Evolutionary conservation across 202 grass and related monocot genomes (phyloP), one percentile per base, ranked within the genome.

Genomic region (Alloteropsis angusta): DNA sequence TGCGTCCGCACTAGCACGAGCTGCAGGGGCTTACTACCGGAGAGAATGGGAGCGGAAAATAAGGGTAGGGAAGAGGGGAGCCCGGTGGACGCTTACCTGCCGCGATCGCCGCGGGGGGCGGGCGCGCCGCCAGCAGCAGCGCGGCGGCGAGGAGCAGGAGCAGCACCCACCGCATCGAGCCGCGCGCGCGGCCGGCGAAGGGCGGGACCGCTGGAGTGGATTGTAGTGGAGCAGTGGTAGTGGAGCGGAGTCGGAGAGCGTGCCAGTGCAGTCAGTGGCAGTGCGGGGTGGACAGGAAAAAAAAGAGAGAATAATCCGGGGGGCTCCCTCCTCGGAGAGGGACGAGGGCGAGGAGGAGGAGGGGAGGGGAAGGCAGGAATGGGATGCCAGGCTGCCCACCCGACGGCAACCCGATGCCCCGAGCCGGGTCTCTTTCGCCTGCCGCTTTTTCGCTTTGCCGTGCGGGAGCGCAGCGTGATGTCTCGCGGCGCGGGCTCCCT

Each of bases 61-160:
- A 3, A 55, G 0, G 16, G 14, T 6, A 49, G 6, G 58, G n/a
- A 35, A 22, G 12, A 15, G 19, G 43, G 25, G 42, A 18, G 30
- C 42, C 7, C 23, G 43, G 43, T 2, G n/a, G 4, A 58, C 13
- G 47, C 49, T 74, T 83, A 95, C 92, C 92, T 89, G 83, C 78
- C 38, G 89, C 89, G 59, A 95, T 77, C 70, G 65, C 86, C 62
- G 86, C 71, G 22, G 77, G 58, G 49, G 80, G 15, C 59, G 60
- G 61, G 16, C 82, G 69, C 60, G 63, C 37, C 56, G 68, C 41
- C 39, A 74, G 46, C 18, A 74, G 75, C 38, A 25, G 55, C 59
- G 61, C 74, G 52, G 43, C 75, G 71, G 47, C 48, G 19, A 59
- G 32, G 65, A 74, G 52, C 35, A 59, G 32, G 65, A 74, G 52